Evolutionary conservation across 495 filamentous ascomycete species (phyloP).

Genomic region (Apiosordaria backusii): DNA sequence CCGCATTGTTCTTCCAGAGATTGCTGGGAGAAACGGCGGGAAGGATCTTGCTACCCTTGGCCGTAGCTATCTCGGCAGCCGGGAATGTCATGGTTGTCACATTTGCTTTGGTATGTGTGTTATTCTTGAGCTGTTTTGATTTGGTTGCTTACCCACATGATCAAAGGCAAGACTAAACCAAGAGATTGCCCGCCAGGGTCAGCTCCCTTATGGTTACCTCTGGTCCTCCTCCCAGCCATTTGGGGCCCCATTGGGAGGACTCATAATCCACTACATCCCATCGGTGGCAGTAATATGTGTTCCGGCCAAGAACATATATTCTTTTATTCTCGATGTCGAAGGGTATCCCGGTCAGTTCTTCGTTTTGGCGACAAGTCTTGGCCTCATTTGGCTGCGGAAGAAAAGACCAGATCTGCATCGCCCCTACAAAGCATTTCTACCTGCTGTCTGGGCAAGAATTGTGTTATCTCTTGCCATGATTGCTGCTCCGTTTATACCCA

Average conservation of each 20-base stretch:
- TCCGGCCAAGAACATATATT: conserved; percentile 65
- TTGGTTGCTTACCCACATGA: background rate
- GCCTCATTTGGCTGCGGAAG: conserved; percentile 59
- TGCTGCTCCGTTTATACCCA: conserved; percentile 54
- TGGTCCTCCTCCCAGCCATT: conserved; percentile 66
- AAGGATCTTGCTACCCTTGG: conserved; percentile 55
- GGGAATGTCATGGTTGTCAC: conserved; percentile 80
- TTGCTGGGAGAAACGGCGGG: conserved; percentile 60
- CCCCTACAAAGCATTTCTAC: conserved; percentile 67
- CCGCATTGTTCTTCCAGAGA: conserved; percentile 64
- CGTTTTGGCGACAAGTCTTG: conserved; percentile 55
- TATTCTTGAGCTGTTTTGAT: background rate
- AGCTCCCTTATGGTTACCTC: conserved; percentile 61
- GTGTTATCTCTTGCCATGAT: conserved; percentile 46
- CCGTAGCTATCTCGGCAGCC: conserved; percentile 47
- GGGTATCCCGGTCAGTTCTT: conserved; percentile 65
- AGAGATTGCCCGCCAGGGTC: conserved; percentile 50
- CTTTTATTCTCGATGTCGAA: conserved; percentile 70
- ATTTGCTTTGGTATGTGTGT: conserved; percentile 53
- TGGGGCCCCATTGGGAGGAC: conserved; percentile 60
- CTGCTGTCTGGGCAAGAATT: conserved; percentile 49
- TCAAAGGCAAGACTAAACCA: conserved; percentile 56
- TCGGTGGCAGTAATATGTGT: conserved; percentile 62
- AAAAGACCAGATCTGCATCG: conserved; percentile 57
- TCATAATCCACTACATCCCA: conserved; percentile 66